phyloP scores from a whole-genome alignment of 2,329 filamentous ascomycete genomes.

The Colletotrichum siamense region DNA sequence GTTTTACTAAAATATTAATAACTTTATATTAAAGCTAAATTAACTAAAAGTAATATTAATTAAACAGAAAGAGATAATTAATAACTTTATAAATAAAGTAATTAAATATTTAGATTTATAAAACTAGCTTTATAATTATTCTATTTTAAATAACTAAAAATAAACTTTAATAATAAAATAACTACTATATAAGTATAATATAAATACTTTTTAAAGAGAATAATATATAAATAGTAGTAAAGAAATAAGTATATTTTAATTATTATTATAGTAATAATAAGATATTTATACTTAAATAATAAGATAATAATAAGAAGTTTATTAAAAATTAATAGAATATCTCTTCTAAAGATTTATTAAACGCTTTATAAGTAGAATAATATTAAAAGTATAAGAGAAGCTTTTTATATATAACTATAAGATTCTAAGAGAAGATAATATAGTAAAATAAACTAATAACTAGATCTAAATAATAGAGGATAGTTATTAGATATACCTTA shows the following conservation, averaged over 20 bases:
- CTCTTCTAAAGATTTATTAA: background rate
- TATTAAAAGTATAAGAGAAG: background rate
- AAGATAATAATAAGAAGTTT: no score
- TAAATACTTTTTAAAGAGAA: no score
- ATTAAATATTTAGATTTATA: background rate
- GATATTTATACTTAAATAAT: no score
- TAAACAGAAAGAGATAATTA: background rate
- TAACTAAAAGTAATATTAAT: background rate
- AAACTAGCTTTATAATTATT: no score
- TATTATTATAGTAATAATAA: no score
- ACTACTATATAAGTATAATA: no score
- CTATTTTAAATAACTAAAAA: no score
- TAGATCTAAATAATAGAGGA: background rate
- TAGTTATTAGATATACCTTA: background rate
- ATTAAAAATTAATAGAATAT: background rate
- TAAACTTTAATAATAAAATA: no score
- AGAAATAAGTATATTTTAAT: fast-evolving
- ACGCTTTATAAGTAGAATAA: background rate
- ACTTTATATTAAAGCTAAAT: background rate
- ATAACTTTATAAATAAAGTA: background rate
- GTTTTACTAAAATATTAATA: background rate
- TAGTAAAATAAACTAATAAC: background rate
- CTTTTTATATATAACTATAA: background rate
- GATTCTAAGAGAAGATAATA: background rate
- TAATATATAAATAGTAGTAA: no score